These are phyloP conservation scores for Agastache rugosa DNA, from an alignment of 257 asterid genomes.

Conservation along the genomic window DNA sequence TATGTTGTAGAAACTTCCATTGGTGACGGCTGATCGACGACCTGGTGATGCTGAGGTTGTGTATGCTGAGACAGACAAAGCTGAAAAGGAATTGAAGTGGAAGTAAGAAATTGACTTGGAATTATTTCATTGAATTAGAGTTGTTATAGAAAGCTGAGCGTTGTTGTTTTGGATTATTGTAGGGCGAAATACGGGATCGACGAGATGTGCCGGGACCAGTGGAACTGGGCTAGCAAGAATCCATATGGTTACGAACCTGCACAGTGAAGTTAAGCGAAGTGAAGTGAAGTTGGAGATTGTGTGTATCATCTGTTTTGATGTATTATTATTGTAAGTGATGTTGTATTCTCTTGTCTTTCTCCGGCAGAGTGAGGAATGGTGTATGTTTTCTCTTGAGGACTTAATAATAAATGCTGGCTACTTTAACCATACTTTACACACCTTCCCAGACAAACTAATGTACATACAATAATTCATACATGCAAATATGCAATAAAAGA, in stretches of 20 bases:
- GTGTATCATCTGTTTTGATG: not conserved
- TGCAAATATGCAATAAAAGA: too few species aligned
- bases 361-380: not conserved
- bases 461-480: too few species aligned
- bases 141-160: not conserved
- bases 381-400: too few species aligned
- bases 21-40: conserved; percentile 85
- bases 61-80: conserved; percentile 85
- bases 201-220: conserved; percentile 93
- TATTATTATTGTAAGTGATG: too few species aligned
- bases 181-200: conserved; percentile 83
- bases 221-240: conserved; percentile 99
- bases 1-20: conserved; percentile 72
- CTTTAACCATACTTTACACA: too few species aligned
- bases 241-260: conserved; percentile 79
- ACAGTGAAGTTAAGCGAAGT: conserved; percentile 23
- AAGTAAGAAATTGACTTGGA: conserved; percentile 57
- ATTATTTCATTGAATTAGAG: not conserved
- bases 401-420: too few species aligned
- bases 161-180: not conserved
- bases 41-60: conserved; percentile 98
- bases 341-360: not conserved
- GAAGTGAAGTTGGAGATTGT: not conserved
- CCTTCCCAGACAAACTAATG: too few species aligned
- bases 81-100: conserved; percentile 89